phyloP scores from a whole-genome alignment of 129 eudicot genomes.

The Artemisia tridentata region DNA sequence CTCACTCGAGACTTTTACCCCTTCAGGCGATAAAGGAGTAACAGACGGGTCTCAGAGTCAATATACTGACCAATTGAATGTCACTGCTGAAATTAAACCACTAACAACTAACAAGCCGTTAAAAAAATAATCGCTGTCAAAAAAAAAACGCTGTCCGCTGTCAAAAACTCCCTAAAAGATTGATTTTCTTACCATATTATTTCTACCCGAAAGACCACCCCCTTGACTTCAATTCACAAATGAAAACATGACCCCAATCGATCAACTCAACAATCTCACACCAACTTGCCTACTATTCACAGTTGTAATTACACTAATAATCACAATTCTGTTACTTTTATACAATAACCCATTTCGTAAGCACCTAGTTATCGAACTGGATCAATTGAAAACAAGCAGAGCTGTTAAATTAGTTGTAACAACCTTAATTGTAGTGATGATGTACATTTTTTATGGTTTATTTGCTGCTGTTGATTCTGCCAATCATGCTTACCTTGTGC shows the following conservation, averaged over 20 bases:
- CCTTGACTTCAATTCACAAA: too few species aligned
- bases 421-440: constrained; percentile 33
- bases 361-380: constrained; percentile 35
- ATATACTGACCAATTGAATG: too few species aligned
- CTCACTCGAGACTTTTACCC: too few species aligned
- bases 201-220: too few species aligned
- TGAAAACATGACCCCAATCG: not conserved
- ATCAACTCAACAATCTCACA: not conserved
- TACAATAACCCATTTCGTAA: constrained; percentile 44
- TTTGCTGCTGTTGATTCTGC: constrained; percentile 39
- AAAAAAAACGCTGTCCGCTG: too few species aligned
- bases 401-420: constrained; percentile 38
- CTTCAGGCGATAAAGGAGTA: too few species aligned
- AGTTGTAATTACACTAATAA: constrained; percentile 36
- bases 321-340: constrained; percentile 36
- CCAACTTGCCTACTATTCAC: constrained; percentile 39
- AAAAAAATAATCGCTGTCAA: too few species aligned
- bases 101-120: too few species aligned
- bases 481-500: constrained; percentile 34
- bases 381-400: constrained; percentile 40
- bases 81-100: too few species aligned
- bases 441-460: constrained; percentile 36
- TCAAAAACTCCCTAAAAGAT: too few species aligned
- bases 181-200: too few species aligned
- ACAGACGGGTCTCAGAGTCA: too few species aligned